Conservation (phyloP, 352 stramenopile genomes). For the Paralagenidium karlingii region DNA sequence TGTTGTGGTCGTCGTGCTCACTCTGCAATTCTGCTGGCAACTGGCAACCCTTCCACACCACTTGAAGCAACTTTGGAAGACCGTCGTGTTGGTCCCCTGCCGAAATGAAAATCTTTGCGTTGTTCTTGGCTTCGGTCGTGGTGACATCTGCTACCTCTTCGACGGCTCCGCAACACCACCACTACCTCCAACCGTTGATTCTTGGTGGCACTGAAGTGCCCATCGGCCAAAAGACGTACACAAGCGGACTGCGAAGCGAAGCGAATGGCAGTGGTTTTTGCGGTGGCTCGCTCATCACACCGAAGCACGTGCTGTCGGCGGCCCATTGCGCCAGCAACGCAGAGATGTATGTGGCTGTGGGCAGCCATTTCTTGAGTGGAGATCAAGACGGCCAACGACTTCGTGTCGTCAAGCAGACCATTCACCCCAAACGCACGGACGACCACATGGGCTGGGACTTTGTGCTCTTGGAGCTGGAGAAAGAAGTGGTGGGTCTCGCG, state of each 20-base stretch:
- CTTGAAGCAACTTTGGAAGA: too few species aligned
- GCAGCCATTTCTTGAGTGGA: constrained; percentile 1
- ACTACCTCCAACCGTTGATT: constrained; percentile 1
- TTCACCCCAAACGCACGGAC: too few species aligned
- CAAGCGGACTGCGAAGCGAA: constrained; percentile 11
- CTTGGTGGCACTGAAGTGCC: constrained; percentile 1
- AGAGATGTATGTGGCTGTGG: background rate
- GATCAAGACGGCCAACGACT: background rate
- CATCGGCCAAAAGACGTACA: constrained; percentile 5
- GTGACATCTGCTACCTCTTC: too few species aligned
- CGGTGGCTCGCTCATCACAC: constrained; percentile 3
- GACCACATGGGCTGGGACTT: background rate
- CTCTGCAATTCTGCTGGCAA: too few species aligned
- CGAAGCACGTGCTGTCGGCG: constrained; percentile 4
- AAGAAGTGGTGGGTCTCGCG: too few species aligned
- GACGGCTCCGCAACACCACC: background rate
- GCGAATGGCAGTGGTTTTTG: constrained; percentile 7
- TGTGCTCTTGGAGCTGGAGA: too few species aligned
- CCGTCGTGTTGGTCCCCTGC: too few species aligned
- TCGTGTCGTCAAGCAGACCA: background rate
- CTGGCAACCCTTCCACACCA: too few species aligned
- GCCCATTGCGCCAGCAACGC: constrained; percentile 5
- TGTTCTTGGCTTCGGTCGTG: too few species aligned
- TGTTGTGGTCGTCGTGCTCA: too few species aligned
- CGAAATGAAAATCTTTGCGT: too few species aligned